A percentile compares a stretch with the other conserved stretches of the same genome.
Conservation (phyloP, 371 early-diverging fungal species). For the Mortierella sp. region DNA sequence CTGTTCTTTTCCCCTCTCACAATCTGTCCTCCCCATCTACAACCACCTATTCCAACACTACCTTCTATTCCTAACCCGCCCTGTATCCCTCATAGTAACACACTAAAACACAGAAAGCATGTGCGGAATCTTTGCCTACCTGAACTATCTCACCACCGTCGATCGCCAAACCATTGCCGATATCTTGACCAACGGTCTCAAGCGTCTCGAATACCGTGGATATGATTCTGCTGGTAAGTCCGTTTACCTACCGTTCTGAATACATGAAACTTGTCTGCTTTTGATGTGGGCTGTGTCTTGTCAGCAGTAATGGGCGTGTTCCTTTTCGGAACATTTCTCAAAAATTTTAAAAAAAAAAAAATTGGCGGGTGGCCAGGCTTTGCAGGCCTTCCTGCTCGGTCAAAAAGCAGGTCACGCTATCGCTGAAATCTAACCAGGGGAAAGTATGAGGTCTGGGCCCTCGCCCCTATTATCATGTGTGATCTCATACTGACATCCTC, state of each 20-base stretch:
- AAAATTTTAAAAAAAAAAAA: no score
- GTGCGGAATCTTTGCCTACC: constrained; percentile 99
- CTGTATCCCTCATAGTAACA: not conserved
- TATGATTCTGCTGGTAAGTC: constrained; percentile 96
- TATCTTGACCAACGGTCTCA: constrained; percentile 93
- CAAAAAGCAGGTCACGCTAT: no score
- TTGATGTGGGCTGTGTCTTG: not conserved
- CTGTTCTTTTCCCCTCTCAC: constrained; percentile 13
- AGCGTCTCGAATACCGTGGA: constrained; percentile 99
- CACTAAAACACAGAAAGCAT: constrained; percentile 61
- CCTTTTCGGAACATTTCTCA: no score
- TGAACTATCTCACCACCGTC: constrained; percentile 90
- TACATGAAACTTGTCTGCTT: not conserved
- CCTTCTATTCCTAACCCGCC: not conserved
- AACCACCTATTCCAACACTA: not conserved
- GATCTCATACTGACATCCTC: not conserved
- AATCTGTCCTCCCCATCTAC: constrained; percentile 5
- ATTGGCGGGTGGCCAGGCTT: no score
- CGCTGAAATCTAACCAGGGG: no score
- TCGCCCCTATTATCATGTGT: not conserved
- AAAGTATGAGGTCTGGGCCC: not conserved
- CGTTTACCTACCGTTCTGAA: not conserved
- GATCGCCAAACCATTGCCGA: constrained; percentile 91
- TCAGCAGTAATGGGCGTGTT: no score
- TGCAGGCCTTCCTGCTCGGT: no score